Evolutionary conservation across 1,139 yeast species (phyloP).

Genomic region (Meyerozyma guilliermondii): DNA sequence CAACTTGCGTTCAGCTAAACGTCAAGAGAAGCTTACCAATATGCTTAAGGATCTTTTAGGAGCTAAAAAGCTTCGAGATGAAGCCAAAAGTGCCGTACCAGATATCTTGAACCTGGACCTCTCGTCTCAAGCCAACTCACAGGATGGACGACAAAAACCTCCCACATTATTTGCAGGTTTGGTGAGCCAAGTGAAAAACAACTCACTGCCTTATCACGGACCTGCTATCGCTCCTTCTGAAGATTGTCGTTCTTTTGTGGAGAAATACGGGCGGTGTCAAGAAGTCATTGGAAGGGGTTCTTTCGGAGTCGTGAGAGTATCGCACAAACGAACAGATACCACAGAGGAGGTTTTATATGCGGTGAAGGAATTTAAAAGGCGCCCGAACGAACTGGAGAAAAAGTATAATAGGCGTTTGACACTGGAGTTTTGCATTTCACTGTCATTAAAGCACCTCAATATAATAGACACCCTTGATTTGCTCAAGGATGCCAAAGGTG

Average conservation of each 20-base stretch:
- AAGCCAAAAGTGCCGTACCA: slow-evolving; percentile 83
- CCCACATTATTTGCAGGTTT: slow-evolving; percentile 82
- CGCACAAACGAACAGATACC: slow-evolving; percentile 31
- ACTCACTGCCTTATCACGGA: slow-evolving; percentile 22
- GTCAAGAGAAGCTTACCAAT: slow-evolving; percentile 83
- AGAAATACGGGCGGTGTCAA: slow-evolving; percentile 46
- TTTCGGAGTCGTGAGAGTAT: slow-evolving; percentile 43
- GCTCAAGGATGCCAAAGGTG: slow-evolving; percentile 86
- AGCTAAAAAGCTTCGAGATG: slow-evolving; percentile 73
- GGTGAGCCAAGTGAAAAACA: slow-evolving; percentile 57
- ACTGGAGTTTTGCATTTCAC: slow-evolving; percentile 44
- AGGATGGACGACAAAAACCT: slow-evolving; percentile 33
- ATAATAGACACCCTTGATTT: slow-evolving; percentile 85
- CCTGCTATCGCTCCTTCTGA: slow-evolving; percentile 2
- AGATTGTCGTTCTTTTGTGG: slow-evolving; percentile 41
- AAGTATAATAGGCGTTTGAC: slow-evolving; percentile 42
- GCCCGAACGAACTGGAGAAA: slow-evolving; percentile 40
- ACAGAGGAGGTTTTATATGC: slow-evolving; percentile 38
- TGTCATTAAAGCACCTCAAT: slow-evolving; percentile 41
- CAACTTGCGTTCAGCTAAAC: slow-evolving; percentile 64
- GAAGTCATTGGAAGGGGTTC: slow-evolving; percentile 47
- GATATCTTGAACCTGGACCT: slow-evolving; percentile 31
- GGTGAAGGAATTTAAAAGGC: slow-evolving; percentile 42
- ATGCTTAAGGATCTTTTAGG: slow-evolving; percentile 86
- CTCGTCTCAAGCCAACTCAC: slow-evolving; percentile 5